Evolutionary conservation across 208 protist species (phyloP).

Genomic region (Polymyxa betae): DNA sequence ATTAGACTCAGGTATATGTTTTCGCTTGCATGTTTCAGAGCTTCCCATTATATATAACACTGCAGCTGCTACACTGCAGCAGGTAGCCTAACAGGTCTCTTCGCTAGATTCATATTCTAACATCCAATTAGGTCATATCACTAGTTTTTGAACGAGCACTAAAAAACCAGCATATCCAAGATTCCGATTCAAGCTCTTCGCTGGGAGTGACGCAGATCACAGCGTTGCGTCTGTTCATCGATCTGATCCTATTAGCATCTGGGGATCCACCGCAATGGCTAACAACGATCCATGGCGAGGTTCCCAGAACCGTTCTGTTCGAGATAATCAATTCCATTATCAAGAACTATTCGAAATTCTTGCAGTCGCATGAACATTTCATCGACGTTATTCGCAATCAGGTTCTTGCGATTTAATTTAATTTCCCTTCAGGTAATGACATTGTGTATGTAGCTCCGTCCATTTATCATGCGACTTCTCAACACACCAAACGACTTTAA

Average conservation of each 20-base stretch:
- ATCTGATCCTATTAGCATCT: neutral
- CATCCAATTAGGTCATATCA: constrained; percentile 28
- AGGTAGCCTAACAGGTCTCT: neutral
- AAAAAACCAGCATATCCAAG: neutral
- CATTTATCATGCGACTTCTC: neutral
- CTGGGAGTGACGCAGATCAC: neutral
- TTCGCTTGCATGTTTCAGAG: constrained; percentile 19
- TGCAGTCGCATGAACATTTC: neutral
- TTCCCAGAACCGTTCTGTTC: constrained; percentile 37
- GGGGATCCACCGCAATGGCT: constrained; percentile 39
- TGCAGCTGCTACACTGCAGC: constrained; percentile 15
- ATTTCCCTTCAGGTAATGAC: neutral
- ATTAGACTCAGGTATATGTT: constrained; percentile 40
- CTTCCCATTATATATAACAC: constrained; percentile 45
- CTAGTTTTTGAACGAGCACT: constrained; percentile 22
- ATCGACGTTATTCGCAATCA: constrained; percentile 36
- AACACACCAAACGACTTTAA: constrained; percentile 9
- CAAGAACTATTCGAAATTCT: constrained; percentile 25
- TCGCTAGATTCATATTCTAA: neutral
- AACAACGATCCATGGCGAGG: neutral
- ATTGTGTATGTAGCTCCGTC: neutral
- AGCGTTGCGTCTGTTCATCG: constrained; percentile 7
- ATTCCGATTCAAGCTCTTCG: neutral
- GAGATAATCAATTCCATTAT: constrained; percentile 41
- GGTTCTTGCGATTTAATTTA: neutral